A percentile compares a stretch with the other conserved stretches of the same genome.
These are phyloP conservation scores for Carallia brachiata DNA, from an alignment of 345 rosid species.

Conservation along the genomic window DNA sequence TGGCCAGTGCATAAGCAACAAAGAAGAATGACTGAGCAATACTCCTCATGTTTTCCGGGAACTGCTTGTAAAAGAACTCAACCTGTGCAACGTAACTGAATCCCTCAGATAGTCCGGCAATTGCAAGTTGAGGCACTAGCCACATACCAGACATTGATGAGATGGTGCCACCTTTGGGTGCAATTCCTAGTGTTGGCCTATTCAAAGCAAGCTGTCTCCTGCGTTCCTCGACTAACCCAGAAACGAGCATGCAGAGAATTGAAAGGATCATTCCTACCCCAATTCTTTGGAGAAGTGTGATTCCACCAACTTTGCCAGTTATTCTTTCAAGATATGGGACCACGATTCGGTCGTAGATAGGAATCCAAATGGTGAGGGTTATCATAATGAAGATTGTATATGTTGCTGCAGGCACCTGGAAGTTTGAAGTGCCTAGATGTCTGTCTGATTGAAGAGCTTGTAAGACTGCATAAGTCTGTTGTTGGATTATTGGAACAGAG, in stretches of 20 bases:
- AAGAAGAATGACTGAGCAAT: constrained; percentile 16
- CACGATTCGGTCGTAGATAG: constrained; percentile 46
- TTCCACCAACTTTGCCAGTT: constrained; percentile 45
- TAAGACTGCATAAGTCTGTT: constrained; percentile 53
- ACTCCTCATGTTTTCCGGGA: constrained; percentile 31
- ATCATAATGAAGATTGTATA: constrained; percentile 54
- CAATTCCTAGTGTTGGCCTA: constrained; percentile 11
- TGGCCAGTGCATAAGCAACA: constrained; percentile 2
- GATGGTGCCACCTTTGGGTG: constrained; percentile 7
- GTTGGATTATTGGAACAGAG: constrained; percentile 42
- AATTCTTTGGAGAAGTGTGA: constrained; percentile 30
- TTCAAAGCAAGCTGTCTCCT: constrained; percentile 16
- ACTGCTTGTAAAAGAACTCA: constrained; percentile 31
- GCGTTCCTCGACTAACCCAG: constrained; percentile 17
- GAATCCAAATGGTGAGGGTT: constrained; percentile 48
- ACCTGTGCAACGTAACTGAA: constrained; percentile 16
- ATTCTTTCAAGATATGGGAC: constrained; percentile 41
- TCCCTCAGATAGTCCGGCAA: constrained; percentile 20
- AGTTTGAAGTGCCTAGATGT: constrained; percentile 27
- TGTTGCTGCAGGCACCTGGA: constrained; percentile 53
- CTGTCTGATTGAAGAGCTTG: constrained; percentile 61
- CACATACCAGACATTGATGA: constrained; percentile 24
- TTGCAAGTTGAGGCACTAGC: constrained; percentile 24
- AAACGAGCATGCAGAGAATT: constrained; percentile 5
- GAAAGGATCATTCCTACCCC: constrained; percentile 23